Percentiles rank a stretch among this genome's conserved stretches.
phyloP scores from a whole-genome alignment of 371 early-diverging fungal species.

The Rhizomucor pusillus region DNA sequence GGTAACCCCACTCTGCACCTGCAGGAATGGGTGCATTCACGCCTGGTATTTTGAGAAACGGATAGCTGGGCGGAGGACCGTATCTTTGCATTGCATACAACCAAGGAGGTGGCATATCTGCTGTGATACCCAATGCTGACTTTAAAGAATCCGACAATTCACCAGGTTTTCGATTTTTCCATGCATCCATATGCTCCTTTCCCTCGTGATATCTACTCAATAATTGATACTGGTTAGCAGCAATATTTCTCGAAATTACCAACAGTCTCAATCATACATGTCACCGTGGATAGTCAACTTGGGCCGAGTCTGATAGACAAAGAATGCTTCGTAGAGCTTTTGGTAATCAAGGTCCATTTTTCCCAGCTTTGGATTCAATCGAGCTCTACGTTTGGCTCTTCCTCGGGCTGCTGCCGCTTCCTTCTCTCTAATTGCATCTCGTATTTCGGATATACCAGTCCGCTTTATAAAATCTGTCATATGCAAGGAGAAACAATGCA shows the following conservation, averaged over 20 bases:
- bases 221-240: not conserved
- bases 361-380: constrained; percentile 87
- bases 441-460: constrained; percentile 90
- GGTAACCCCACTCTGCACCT: constrained; percentile 91
- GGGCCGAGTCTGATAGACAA: constrained; percentile 80
- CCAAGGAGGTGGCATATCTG: constrained; percentile 91
- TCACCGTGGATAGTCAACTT: constrained; percentile 77
- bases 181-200: constrained; percentile 2
- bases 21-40: constrained; percentile 91
- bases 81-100: constrained; percentile 93
- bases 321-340: constrained; percentile 90
- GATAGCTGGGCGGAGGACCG: constrained; percentile 93
- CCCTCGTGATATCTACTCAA: constrained; percentile 8
- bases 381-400: constrained; percentile 76
- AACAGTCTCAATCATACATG: constrained; percentile 5
- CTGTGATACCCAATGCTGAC: constrained; percentile 77
- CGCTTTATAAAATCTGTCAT: constrained; percentile 77
- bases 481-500: not conserved
- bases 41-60: constrained; percentile 83
- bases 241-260: constrained; percentile 8
- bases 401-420: constrained; percentile 60
- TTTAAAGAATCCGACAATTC: constrained; percentile 72
- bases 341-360: constrained; percentile 88
- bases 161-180: constrained; percentile 50
- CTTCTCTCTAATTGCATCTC: constrained; percentile 75